These are phyloP conservation scores for Mycena leptocephala DNA, from an alignment of 768 basidiomycete genomes.

Conservation along the genomic window DNA sequence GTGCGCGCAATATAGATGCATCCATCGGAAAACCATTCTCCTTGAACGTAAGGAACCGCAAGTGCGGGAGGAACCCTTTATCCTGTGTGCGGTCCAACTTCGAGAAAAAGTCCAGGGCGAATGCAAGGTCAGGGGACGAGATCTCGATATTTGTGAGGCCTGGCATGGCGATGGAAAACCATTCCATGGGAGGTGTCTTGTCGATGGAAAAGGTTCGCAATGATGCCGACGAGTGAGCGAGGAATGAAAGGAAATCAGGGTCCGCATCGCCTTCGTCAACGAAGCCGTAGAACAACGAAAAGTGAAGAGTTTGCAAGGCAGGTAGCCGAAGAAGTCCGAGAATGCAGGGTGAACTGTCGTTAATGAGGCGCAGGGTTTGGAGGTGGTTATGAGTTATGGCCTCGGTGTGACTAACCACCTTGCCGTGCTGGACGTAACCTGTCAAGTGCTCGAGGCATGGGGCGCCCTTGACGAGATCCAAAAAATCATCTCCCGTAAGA, in stretches of 20 bases:
- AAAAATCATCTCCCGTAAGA: not conserved
- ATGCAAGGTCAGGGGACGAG: not conserved
- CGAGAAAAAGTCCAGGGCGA: not conserved
- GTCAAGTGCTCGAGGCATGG: not conserved
- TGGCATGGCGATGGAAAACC: slow-evolving; percentile 2
- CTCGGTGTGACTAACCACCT: not conserved
- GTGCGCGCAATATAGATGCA: not conserved
- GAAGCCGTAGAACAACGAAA: not conserved
- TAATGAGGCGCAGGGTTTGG: not conserved
- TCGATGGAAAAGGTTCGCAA: not conserved
- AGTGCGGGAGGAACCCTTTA: not conserved
- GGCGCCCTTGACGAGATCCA: not conserved
- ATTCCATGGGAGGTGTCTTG: not conserved
- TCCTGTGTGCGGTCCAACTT: not conserved
- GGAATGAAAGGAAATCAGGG: not conserved
- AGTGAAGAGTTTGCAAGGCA: not conserved
- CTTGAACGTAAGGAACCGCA: not conserved
- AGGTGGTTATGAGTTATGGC: not conserved
- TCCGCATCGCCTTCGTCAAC: not conserved
- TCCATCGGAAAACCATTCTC: not conserved
- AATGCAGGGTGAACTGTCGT: not conserved
- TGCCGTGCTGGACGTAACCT: not conserved
- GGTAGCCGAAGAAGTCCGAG: not conserved
- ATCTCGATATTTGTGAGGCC: not conserved
- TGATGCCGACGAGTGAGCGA: not conserved